These are phyloP conservation scores for Crassisporium funariophilum DNA, from an alignment of 768 basidiomycete genomes.

Conservation along the genomic window DNA sequence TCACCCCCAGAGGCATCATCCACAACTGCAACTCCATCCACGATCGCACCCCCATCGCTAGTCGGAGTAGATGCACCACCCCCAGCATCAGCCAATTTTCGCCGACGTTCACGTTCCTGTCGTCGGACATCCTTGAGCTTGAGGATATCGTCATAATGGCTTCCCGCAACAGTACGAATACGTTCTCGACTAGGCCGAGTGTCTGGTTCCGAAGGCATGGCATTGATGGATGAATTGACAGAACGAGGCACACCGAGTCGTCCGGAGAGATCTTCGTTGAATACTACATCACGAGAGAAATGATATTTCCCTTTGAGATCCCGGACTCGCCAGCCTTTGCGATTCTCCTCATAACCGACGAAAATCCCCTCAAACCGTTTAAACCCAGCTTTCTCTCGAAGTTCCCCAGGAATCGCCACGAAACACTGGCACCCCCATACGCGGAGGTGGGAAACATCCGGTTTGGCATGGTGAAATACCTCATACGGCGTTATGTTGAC, in stretches of 20 bases:
- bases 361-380: conserved; percentile 21
- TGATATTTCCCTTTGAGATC: conserved; percentile 16
- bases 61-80: too few relatives aligned
- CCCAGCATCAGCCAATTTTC: too few relatives aligned
- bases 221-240: background rate
- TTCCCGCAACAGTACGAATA: background rate
- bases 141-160: background rate
- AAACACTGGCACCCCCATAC: conserved; percentile 31
- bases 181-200: background rate
- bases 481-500: conserved; percentile 18
- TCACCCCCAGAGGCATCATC: background rate
- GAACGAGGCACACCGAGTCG: conserved; percentile 7
- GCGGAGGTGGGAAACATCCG: conserved; percentile 24
- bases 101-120: background rate
- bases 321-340: conserved; percentile 18
- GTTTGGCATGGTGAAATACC: conserved; percentile 17
- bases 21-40: background rate
- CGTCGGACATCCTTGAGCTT: background rate
- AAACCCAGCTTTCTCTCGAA: conserved; percentile 14
- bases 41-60: too few relatives aligned
- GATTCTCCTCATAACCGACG: conserved; percentile 15
- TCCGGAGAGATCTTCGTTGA: conserved; percentile 12
- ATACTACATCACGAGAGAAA: conserved; percentile 27
- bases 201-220: background rate
- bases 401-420: conserved; percentile 15